phyloP scores from a whole-genome alignment of 208 protist species.

The Leishmania tarentolae region DNA sequence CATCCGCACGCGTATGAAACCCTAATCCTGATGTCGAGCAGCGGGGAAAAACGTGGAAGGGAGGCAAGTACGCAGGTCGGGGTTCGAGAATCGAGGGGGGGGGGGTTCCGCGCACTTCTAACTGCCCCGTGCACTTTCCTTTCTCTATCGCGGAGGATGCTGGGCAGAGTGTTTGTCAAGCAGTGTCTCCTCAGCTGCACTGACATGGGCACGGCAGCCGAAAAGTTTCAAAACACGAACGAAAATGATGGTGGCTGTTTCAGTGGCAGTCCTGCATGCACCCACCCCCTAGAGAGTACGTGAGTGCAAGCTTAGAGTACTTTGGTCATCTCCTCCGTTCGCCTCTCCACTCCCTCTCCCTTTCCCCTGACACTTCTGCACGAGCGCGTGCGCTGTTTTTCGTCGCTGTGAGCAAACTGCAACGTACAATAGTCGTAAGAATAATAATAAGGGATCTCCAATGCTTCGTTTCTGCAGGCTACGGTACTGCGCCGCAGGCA shows the following conservation, averaged over 20 bases:
- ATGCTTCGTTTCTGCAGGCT: slow-evolving; percentile 53
- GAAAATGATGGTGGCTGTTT: background rate
- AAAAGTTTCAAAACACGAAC: background rate
- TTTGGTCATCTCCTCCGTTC: background rate
- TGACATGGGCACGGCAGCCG: background rate
- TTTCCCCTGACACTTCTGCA: background rate
- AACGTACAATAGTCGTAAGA: background rate
- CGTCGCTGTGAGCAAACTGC: background rate
- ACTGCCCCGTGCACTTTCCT: background rate
- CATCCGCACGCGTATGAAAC: background rate
- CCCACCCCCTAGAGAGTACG: background rate
- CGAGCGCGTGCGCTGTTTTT: background rate
- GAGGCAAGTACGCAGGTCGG: background rate
- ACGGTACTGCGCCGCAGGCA: slow-evolving; percentile 31
- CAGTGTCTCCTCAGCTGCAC: background rate
- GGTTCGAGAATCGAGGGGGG: background rate
- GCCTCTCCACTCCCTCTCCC: background rate
- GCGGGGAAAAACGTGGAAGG: background rate
- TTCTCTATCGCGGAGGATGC: background rate
- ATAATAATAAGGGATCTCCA: background rate
- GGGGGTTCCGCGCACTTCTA: background rate
- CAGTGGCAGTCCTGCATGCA: background rate
- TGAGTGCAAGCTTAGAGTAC: background rate
- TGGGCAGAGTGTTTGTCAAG: background rate
- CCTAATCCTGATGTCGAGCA: background rate